Conservation (phyloP, 306 rosid species). For the Spatholobus suberectus region DNA sequence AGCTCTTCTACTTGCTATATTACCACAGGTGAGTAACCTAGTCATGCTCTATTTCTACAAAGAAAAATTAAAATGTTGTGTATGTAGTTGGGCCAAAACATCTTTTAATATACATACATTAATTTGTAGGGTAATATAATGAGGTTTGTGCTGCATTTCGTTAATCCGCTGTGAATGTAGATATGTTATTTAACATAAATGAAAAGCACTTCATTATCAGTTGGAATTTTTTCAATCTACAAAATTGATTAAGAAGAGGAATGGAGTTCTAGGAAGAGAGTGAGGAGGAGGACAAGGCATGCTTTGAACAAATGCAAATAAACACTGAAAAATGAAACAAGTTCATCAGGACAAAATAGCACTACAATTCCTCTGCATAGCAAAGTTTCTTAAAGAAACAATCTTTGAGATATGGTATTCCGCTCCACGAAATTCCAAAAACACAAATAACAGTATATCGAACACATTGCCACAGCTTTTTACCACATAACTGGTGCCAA, state of each 20-base stretch:
- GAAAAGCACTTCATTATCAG: not conserved
- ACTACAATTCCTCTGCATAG: not conserved
- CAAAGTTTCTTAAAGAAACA: no score
- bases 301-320: not conserved
- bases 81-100: slow-evolving; percentile 9
- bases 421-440: no score
- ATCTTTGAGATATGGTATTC: no score
- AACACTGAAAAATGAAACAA: not conserved
- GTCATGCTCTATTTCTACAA: not conserved
- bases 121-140: slow-evolving; percentile 6
- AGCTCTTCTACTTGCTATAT: slow-evolving; percentile 84
- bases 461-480: no score
- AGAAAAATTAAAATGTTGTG: slow-evolving; percentile 10
- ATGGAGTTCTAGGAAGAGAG: not conserved
- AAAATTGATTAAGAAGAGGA: not conserved
- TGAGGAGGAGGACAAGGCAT: not conserved
- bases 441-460: no score
- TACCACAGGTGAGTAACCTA: slow-evolving; percentile 73
- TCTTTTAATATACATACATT: slow-evolving; percentile 25
- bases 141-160: slow-evolving; percentile 17
- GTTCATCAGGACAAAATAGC: not conserved
- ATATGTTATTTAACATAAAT: slow-evolving; percentile 16
- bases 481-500: not conserved
- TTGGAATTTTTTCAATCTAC: not conserved
- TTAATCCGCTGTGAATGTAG: slow-evolving; percentile 28